These are phyloP conservation scores for Infundibulicybe gibba DNA, from an alignment of 768 basidiomycete species.

Conservation along the genomic window DNA sequence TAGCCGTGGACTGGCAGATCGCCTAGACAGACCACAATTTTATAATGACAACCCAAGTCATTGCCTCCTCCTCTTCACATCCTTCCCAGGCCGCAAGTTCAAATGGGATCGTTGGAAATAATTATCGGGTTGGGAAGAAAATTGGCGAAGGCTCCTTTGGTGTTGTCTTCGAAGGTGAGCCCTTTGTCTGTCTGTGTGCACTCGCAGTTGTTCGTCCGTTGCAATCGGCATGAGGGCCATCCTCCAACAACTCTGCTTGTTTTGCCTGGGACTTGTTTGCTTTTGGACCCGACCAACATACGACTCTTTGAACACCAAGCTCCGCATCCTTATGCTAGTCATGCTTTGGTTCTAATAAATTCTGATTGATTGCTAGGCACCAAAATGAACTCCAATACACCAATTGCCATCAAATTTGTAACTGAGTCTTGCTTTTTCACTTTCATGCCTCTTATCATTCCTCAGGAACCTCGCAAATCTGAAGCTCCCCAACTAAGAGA, in stretches of 20 bases:
- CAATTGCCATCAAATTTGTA: slow-evolving; percentile 98
- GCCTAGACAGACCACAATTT: slow-evolving; percentile 6
- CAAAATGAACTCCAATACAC: slow-evolving; percentile 79
- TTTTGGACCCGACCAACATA: too few species aligned
- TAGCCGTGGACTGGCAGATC: slow-evolving; percentile 18
- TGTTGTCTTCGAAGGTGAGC: slow-evolving; percentile 90
- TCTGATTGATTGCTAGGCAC: slow-evolving; percentile 48
- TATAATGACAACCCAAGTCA: slow-evolving; percentile 79
- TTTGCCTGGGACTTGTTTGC: too few species aligned
- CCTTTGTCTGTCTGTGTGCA: too few species aligned
- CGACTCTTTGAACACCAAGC: too few species aligned
- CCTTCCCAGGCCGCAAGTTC: slow-evolving; percentile 59
- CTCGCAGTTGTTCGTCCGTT: too few species aligned
- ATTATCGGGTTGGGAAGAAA: slow-evolving; percentile 94
- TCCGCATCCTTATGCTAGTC: not conserved
- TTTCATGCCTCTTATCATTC: slow-evolving; percentile 3
- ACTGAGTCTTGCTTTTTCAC: slow-evolving; percentile 21
- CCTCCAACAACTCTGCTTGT: slow-evolving; percentile 5
- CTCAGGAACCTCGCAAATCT: slow-evolving; percentile 91
- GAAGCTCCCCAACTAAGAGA: slow-evolving; percentile 97
- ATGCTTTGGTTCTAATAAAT: not conserved
- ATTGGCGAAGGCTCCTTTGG: slow-evolving; percentile 99
- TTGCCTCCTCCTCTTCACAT: slow-evolving; percentile 73
- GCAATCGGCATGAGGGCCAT: not conserved
- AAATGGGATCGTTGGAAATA: slow-evolving; percentile 75